phyloP scores from a whole-genome alignment of 768 basidiomycete genomes.

The Xerocomellus dryophilus region DNA sequence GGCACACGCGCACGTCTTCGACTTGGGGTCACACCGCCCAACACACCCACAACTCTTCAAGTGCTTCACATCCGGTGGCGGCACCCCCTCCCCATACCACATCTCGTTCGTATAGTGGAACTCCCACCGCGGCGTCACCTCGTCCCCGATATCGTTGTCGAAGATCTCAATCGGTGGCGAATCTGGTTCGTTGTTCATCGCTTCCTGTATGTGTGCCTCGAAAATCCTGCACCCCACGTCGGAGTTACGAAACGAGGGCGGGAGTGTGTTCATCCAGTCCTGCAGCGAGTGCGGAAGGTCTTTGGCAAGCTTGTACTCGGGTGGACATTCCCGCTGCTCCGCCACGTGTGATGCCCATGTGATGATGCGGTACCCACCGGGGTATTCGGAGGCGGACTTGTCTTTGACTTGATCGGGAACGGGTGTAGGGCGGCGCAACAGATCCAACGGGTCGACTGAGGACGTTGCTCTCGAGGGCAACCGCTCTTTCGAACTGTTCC shows the following conservation, averaged over 20 bases:
- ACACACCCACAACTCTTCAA: constrained; percentile 71
- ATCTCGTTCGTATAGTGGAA: constrained; percentile 84
- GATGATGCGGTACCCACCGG: constrained; percentile 12
- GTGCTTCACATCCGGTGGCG: constrained; percentile 55
- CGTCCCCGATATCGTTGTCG: constrained; percentile 63
- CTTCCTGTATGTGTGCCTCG: constrained; percentile 61
- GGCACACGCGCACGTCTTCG: constrained; percentile 70
- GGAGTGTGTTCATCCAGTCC: constrained; percentile 60
- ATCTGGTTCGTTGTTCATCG: constrained; percentile 60
- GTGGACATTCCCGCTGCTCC: constrained; percentile 14
- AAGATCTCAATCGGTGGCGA: constrained; percentile 64
- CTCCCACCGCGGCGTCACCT: constrained; percentile 77
- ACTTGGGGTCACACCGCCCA: constrained; percentile 72
- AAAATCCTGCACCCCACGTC: constrained; percentile 53
- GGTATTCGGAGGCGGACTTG: background rate
- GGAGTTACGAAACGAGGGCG: constrained; percentile 38
- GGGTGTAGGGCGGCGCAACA: background rate
- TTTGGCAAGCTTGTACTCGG: constrained; percentile 34
- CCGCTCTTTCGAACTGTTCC: background rate
- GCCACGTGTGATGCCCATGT: constrained; percentile 24
- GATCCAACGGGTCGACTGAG: background rate
- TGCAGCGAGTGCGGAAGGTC: constrained; percentile 64
- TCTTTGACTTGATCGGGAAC: background rate
- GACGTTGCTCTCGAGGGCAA: background rate
- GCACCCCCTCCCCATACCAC: constrained; percentile 69